These are phyloP conservation scores for Sapria himalayana DNA, from an alignment of 345 rosid species.

Conservation along the genomic window DNA sequence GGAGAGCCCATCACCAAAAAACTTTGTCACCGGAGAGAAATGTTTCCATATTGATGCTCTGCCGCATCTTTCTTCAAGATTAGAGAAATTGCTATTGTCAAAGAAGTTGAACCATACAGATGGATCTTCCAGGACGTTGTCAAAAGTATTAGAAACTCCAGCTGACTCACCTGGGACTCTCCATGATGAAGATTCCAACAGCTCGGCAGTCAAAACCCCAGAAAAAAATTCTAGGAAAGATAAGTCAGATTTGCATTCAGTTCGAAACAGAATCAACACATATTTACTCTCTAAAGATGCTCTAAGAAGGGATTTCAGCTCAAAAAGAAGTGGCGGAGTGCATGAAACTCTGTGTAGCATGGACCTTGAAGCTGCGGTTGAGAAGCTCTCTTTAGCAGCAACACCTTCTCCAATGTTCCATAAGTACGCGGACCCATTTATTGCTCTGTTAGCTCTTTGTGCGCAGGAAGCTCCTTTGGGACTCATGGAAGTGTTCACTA, in stretches of 20 bases:
- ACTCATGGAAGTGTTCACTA: constrained; percentile 48
- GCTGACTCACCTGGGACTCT: constrained; percentile 13
- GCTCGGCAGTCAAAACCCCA: constrained; percentile 25
- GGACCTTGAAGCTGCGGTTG: constrained; percentile 39
- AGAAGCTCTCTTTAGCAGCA: constrained; percentile 48
- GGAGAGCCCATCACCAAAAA: constrained; percentile 98
- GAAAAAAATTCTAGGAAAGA: constrained; percentile 12
- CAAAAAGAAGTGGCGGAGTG: constrained; percentile 8
- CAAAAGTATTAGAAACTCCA: constrained; percentile 59
- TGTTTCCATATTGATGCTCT: constrained; percentile 26
- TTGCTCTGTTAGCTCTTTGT: constrained; percentile 46
- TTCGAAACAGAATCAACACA: constrained; percentile 13
- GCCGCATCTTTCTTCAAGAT: constrained; percentile 42
- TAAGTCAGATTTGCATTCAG: constrained; percentile 17
- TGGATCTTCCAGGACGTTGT: constrained; percentile 57
- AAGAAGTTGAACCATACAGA: constrained; percentile 26
- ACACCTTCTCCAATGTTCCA: constrained; percentile 18
- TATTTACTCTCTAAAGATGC: constrained; percentile 10
- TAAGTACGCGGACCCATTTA: constrained; percentile 29
- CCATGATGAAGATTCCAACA: constrained; percentile 9
- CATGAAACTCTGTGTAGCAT: constrained; percentile 10
- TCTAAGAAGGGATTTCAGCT: constrained; percentile 10
- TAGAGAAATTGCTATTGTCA: constrained; percentile 57
- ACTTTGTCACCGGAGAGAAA: constrained; percentile 35
- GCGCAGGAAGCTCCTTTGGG: constrained; percentile 37